Evolutionary conservation across 176 grass and related monocot genomes (phyloP).

Genomic region (Triticum aestivum): IWGSC_CS_RefSeq_v2.1 NC_057795.1:669292325-669292824

Average conservation of each 20-base stretch:
- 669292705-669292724: neutral
- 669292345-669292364: neutral
- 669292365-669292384: neutral
- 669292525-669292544: rapidly evolving
- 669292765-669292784: too few species aligned
- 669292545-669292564: neutral
- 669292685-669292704: neutral
- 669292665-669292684: neutral
- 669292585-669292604: rapidly evolving
- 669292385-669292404: neutral
- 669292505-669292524: neutral
- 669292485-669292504: neutral
- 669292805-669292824: too few species aligned
- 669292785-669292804: too few species aligned
- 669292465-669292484: neutral
- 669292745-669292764: too few species aligned
- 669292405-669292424: neutral
- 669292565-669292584: neutral
- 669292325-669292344: neutral
- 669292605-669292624: rapidly evolving
- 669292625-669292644: neutral
- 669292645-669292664: neutral
- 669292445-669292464: neutral
- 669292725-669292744: neutral
- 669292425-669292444: neutral